phyloP scores from a whole-genome alignment of 257 asterid species.

The Solanum virginianum region DNA sequence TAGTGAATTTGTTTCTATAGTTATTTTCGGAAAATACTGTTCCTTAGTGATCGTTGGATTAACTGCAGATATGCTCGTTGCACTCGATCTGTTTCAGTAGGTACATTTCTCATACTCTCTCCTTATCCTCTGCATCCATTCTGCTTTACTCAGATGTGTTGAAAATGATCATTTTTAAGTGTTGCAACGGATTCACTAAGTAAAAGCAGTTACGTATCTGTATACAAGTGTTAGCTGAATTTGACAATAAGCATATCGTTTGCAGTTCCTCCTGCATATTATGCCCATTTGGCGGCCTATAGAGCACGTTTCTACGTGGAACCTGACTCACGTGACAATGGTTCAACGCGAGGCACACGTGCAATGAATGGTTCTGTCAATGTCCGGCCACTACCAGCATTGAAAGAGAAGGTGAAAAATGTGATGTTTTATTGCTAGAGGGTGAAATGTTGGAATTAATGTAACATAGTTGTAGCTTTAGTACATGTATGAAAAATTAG shows the following conservation, averaged over 20 bases:
- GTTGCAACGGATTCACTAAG: background rate
- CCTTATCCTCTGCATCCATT: background rate
- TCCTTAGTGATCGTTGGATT: background rate
- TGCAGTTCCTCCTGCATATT: constrained; percentile 96
- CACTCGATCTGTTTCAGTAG: constrained; percentile 95
- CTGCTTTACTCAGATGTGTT: background rate
- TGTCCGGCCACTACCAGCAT: constrained; percentile 79
- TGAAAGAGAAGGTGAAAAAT: constrained; percentile 88
- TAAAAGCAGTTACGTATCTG: background rate
- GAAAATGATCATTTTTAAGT: background rate
- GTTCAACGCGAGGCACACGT: constrained; percentile 22
- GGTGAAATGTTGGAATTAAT: background rate
- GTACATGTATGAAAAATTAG: background rate
- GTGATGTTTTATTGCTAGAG: constrained; percentile 88
- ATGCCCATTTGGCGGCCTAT: constrained; percentile 91
- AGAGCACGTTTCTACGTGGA: constrained; percentile 88
- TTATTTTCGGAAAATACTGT: background rate
- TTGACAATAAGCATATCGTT: background rate
- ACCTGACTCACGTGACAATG: constrained; percentile 53
- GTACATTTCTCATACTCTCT: constrained; percentile 20
- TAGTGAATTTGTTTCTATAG: background rate
- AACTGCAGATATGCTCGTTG: constrained; percentile 58
- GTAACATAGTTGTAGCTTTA: background rate
- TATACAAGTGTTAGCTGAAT: background rate
- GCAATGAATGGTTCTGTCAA: constrained; percentile 43